These are phyloP conservation scores for Mucor circinelloides DNA, from an alignment of 371 early-diverging fungal genomes.

Conservation along the genomic window DNA sequence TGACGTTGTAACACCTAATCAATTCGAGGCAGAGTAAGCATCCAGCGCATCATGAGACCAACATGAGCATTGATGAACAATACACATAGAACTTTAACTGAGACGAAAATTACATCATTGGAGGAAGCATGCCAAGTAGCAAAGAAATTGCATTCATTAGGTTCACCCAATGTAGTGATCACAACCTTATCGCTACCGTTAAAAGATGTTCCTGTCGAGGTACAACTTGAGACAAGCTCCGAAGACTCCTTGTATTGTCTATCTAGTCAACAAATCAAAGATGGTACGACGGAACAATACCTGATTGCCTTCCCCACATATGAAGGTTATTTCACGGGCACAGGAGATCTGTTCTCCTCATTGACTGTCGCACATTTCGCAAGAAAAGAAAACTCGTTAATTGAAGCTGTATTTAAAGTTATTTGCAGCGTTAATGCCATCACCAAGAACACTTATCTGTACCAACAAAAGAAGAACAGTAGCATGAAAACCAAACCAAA, in stretches of 20 bases:
- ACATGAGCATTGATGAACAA: background rate
- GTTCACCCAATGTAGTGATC: constrained; percentile 75
- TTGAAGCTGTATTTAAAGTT: constrained; percentile 57
- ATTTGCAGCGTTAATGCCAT: constrained; percentile 76
- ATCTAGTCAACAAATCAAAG: constrained; percentile 27
- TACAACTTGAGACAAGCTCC: constrained; percentile 23
- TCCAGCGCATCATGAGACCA: background rate
- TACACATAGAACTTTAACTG: constrained; percentile 60
- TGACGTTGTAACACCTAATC: constrained; percentile 89
- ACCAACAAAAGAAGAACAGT: constrained; percentile 36
- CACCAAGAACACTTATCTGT: constrained; percentile 60
- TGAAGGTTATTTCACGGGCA: constrained; percentile 85
- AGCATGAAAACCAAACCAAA: constrained; percentile 33
- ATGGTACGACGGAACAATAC: constrained; percentile 45
- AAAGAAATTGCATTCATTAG: constrained; percentile 66
- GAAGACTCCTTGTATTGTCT: constrained; percentile 41
- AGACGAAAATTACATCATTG: constrained; percentile 54
- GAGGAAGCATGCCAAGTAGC: constrained; percentile 57
- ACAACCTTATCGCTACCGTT: constrained; percentile 60
- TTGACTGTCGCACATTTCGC: constrained; percentile 66
- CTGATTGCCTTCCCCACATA: constrained; percentile 77
- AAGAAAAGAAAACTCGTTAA: constrained; percentile 15
- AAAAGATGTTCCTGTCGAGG: constrained; percentile 33
- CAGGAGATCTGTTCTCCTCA: constrained; percentile 89
- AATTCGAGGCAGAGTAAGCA: constrained; percentile 86